phyloP scores from a whole-genome alignment of 2,329 filamentous ascomycete species.

The Penicillium verrucosum region DNA sequence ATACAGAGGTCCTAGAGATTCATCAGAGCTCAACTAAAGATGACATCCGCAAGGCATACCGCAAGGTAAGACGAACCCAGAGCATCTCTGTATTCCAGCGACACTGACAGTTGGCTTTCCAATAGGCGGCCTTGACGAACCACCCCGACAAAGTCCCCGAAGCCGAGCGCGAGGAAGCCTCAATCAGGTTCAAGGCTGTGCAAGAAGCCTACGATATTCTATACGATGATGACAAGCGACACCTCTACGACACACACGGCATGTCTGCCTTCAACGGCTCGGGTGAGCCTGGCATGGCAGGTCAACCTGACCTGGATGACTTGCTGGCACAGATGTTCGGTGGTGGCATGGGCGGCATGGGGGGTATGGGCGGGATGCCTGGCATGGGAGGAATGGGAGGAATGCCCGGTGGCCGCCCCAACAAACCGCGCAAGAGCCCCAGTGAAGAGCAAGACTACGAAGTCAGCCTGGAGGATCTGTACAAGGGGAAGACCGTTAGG shows the following conservation, averaged over 20 bases:
- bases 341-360: slow-evolving; percentile 54
- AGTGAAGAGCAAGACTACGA: slow-evolving; percentile 90
- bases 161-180: slow-evolving; percentile 77
- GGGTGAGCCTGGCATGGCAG: slow-evolving; percentile 62
- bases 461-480: slow-evolving; percentile 88
- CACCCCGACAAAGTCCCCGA: slow-evolving; percentile 96
- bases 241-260: slow-evolving; percentile 88
- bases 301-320: slow-evolving; percentile 74
- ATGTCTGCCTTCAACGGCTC: slow-evolving; percentile 91
- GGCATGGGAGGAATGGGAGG: slow-evolving; percentile 38
- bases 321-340: slow-evolving; percentile 89
- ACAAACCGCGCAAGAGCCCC: slow-evolving; percentile 60
- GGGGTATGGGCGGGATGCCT: slow-evolving; percentile 55
- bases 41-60: slow-evolving; percentile 93
- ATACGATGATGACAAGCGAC: slow-evolving; percentile 87
- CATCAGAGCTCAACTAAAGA: slow-evolving; percentile 67
- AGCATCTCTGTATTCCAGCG: neutral
- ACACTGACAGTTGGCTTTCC: slow-evolving; percentile 7
- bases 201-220: slow-evolving; percentile 98
- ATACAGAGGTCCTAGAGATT: slow-evolving; percentile 73
- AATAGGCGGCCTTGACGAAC: slow-evolving; percentile 75
- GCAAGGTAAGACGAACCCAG: slow-evolving; percentile 63
- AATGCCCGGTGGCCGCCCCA: slow-evolving; percentile 37
- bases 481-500: slow-evolving; percentile 97
- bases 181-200: slow-evolving; percentile 87